A percentile compares a stretch with the other conserved stretches of the same genome.
phyloP scores from a whole-genome alignment of 148 eudicot species.

The Linanthus parryae region DNA sequence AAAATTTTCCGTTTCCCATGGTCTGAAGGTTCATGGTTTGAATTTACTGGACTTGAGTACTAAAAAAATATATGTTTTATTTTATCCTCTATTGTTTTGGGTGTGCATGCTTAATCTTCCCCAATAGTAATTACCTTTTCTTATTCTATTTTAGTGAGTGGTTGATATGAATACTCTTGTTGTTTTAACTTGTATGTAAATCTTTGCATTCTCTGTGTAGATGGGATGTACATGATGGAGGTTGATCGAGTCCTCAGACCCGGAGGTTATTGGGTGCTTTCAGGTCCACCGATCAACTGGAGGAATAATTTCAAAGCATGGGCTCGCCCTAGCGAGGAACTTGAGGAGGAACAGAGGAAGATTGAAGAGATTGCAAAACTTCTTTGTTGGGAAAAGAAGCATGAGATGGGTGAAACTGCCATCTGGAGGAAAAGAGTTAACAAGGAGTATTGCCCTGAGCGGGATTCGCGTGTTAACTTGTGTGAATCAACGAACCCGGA shows the following conservation, averaged over 20 bases:
- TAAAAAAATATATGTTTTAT: no score
- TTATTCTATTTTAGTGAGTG: no score
- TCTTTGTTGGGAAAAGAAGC: slow-evolving; percentile 84
- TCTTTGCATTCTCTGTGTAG: slow-evolving; percentile 26
- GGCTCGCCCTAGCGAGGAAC: slow-evolving; percentile 75
- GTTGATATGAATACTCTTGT: no score
- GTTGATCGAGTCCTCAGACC: no score
- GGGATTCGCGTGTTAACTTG: slow-evolving; percentile 36
- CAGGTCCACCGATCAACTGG: slow-evolving; percentile 96
- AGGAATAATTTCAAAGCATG: slow-evolving; percentile 60
- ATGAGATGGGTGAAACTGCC: slow-evolving; percentile 74
- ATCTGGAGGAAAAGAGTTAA: slow-evolving; percentile 61
- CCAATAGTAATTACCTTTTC: no score
- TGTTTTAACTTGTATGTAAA: no score
- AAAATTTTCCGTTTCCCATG: no score
- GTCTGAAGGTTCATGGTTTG: no score
- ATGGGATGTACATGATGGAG: slow-evolving; percentile 82
- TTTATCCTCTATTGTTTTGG: no score
- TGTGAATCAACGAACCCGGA: slow-evolving; percentile 50
- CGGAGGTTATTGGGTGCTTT: slow-evolving; percentile 93
- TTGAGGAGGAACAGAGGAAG: slow-evolving; percentile 65
- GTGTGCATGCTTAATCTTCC: no score
- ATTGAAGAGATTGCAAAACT: slow-evolving; percentile 77
- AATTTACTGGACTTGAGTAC: no score
- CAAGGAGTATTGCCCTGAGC: slow-evolving; percentile 51